Conservation (phyloP, 108 stramenopile genomes). For the Nitzschia putrida region DNA sequence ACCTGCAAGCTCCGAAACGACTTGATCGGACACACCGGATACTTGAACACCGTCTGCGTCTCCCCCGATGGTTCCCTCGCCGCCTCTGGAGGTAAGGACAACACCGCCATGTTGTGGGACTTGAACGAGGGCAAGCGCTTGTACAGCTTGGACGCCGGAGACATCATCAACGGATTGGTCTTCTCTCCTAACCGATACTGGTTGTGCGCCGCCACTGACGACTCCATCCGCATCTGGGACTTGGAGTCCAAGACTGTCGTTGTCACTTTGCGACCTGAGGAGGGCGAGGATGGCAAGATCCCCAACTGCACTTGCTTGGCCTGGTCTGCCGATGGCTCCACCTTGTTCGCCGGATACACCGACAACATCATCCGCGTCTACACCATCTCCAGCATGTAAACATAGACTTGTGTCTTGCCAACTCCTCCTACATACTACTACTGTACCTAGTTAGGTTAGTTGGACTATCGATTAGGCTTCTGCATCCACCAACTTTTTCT, state of each 20-base stretch:
- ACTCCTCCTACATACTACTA: too few relatives aligned
- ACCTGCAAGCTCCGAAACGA: constrained; percentile 99
- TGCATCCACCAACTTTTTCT: constrained; percentile 1
- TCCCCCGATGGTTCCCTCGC: constrained; percentile 99
- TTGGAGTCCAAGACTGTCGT: constrained; percentile 97
- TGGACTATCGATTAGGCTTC: too few relatives aligned
- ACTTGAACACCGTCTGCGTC: constrained; percentile 99
- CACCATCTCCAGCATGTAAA: constrained; percentile 60
- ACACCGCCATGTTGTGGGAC: constrained; percentile 99
- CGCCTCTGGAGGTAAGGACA: constrained; percentile 99
- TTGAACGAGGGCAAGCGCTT: constrained; percentile 99
- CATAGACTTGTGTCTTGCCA: background rate
- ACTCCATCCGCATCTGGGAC: constrained; percentile 99
- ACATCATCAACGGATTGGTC: constrained; percentile 97
- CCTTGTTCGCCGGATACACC: constrained; percentile 97
- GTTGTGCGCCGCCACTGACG: constrained; percentile 98
- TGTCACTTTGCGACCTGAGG: constrained; percentile 89
- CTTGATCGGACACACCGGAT: constrained; percentile 98
- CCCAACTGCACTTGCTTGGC: constrained; percentile 96
- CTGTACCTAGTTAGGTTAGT: too few relatives aligned
- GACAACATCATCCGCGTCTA: constrained; percentile 96
- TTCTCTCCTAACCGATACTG: constrained; percentile 99
- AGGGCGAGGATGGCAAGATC: constrained; percentile 65
- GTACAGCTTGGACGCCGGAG: constrained; percentile 97
- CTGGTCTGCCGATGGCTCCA: constrained; percentile 96